Evolutionary conservation across 2,329 filamentous ascomycete species (phyloP), one percentile per base, ranked within the genome.

Genomic region (Colletotrichum destructivum): DNA sequence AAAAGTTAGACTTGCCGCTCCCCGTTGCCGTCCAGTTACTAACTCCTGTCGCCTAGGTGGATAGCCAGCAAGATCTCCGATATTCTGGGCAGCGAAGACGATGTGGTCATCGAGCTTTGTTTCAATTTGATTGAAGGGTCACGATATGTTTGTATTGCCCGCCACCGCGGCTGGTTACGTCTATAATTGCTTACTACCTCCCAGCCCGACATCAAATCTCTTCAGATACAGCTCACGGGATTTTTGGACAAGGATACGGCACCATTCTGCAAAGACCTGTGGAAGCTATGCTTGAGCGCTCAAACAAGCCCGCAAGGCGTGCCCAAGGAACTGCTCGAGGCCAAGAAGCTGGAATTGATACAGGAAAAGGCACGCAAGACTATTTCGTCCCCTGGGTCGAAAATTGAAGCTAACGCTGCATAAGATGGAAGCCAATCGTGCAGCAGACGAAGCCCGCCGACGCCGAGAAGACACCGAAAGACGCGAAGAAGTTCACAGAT

Each of bases 231-330:
- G 78, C 91, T 99, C 74, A 96, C 94, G 1, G 96, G 96, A 2
- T 99, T 99, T 78, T 89, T 99, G 76, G 95, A 98, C 78, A 96
- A 97, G 81, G 94, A 98, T 75, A 96, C 95, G 0, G 87, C 94
- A 1, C 83, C 88, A 0, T 99, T 99, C 79, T 98, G 96, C 82
- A 96, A 97, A 80, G 94, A 98, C 74, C 84, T 99, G 15, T 99
- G 96, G 96, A 94, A 92, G 71, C 85, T 99, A 21, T 93, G 96
- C 77, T 84, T 99, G 56, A 98, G 95, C 81, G 96, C 95, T 12
- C 96, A 99, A 82, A 86, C 89, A 51, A 98, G 92, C 80, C 91
- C 94, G 0, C 93, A 96, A 79, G 96, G 96, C 66, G 95, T 99
- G 15, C 96, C 96, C 0, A 96, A 97, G 81, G 95, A 98, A 82